A percentile compares a stretch with the other conserved stretches of the same genome.
Evolutionary conservation across 805 yeast species (phyloP).

Genomic region (Teunomyces barrocoloradensis): DNA sequence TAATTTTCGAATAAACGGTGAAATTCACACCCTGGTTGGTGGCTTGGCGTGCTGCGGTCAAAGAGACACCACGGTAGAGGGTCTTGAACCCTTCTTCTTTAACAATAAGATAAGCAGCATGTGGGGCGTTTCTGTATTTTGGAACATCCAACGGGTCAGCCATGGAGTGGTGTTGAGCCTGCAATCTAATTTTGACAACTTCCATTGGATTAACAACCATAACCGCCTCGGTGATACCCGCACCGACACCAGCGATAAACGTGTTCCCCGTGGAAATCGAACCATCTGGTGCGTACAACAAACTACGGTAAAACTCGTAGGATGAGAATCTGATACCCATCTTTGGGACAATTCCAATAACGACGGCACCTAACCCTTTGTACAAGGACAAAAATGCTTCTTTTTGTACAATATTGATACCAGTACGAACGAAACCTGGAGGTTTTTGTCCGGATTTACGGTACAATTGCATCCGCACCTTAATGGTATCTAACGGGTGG

Average conservation of each 20-base stretch:
- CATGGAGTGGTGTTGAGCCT: slow-evolving; percentile 91
- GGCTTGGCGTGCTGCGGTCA: slow-evolving; percentile 97
- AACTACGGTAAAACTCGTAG: slow-evolving; percentile 80
- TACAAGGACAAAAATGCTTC: slow-evolving; percentile 86
- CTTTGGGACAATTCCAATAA: slow-evolving; percentile 95
- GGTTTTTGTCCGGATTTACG: slow-evolving; percentile 69
- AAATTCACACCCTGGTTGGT: slow-evolving; percentile 98
- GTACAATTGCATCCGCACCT: slow-evolving; percentile 94
- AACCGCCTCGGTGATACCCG: slow-evolving; percentile 96
- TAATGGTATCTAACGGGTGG: slow-evolving; percentile 97
- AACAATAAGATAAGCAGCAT: slow-evolving; percentile 78
- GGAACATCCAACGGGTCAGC: slow-evolving; percentile 79
- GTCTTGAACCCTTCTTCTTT: slow-evolving; percentile 90
- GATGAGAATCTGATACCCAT: slow-evolving; percentile 97
- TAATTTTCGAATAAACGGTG: slow-evolving; percentile 87
- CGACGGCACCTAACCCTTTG: slow-evolving; percentile 96
- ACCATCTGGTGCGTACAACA: slow-evolving; percentile 63
- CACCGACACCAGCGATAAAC: slow-evolving; percentile 92
- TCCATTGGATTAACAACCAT: slow-evolving; percentile 96
- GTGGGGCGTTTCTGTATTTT: slow-evolving; percentile 89
- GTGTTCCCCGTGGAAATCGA: slow-evolving; percentile 69
- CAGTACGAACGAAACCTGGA: slow-evolving; percentile 85
- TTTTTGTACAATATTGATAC: slow-evolving; percentile 67
- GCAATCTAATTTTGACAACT: slow-evolving; percentile 93
- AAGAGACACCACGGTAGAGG: slow-evolving; percentile 88